These are phyloP conservation scores for Fusarium oligoseptatum DNA, from an alignment of 2,329 filamentous ascomycete species.

Conservation along the genomic window DNA sequence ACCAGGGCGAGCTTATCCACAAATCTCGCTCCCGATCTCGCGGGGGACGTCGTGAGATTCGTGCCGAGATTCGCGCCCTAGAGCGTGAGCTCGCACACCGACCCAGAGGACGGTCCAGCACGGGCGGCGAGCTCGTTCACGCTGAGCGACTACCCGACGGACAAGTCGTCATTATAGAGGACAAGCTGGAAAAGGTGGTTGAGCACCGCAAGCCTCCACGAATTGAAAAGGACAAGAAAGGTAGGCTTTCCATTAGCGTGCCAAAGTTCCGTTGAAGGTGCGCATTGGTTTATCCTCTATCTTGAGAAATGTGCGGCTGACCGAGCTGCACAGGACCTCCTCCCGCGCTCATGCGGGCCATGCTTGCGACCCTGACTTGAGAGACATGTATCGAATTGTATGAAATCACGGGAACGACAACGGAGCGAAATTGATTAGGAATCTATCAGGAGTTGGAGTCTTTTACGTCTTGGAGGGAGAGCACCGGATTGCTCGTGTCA, in stretches of 20 bases:
- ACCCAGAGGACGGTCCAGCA: constrained; percentile 53
- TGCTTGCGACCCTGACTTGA: constrained; percentile 79
- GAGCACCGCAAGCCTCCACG: constrained; percentile 70
- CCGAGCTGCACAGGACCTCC: constrained; percentile 67
- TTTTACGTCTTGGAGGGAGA: constrained; percentile 16
- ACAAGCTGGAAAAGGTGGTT: constrained; percentile 68
- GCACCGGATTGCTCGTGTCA: constrained; percentile 16
- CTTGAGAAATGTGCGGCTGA: constrained; percentile 49
- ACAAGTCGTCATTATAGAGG: constrained; percentile 74
- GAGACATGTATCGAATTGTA: constrained; percentile 4
- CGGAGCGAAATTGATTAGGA: constrained; percentile 26
- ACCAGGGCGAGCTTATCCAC: constrained; percentile 56
- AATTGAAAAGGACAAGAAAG: constrained; percentile 92
- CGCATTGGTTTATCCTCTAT: constrained; percentile 50
- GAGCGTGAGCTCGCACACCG: constrained; percentile 65
- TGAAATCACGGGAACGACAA: constrained; percentile 7
- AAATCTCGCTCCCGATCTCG: constrained; percentile 59
- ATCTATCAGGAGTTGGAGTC: constrained; percentile 17
- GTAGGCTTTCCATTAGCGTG: constrained; percentile 91
- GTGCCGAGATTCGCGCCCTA: constrained; percentile 77
- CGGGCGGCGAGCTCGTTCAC: constrained; percentile 65
- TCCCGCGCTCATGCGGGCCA: constrained; percentile 74
- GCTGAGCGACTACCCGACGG: constrained; percentile 71
- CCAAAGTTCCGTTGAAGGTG: constrained; percentile 76
- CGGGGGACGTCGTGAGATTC: constrained; percentile 75